Evolutionary conservation across 2,329 filamentous ascomycete genomes (phyloP).

Genomic region (Emergomyces orientalis): DNA sequence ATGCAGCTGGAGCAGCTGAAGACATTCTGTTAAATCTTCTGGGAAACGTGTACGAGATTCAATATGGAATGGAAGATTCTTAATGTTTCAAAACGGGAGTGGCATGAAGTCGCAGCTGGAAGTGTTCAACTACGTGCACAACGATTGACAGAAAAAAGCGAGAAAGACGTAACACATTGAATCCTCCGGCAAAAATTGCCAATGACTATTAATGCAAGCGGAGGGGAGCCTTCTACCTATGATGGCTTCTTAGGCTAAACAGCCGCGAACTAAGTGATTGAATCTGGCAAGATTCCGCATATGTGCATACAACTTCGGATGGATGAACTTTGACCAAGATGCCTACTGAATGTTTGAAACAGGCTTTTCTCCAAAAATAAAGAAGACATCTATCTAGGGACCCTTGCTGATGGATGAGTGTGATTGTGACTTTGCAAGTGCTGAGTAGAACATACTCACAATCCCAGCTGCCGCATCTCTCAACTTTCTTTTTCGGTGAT

Average conservation of each 20-base stretch:
- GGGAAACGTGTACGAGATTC: neutral
- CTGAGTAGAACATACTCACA: no score
- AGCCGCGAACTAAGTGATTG: neutral
- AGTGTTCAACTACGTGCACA: neutral
- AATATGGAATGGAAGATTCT: neutral
- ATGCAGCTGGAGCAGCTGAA: neutral
- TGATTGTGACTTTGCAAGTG: neutral
- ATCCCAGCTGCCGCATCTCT: neutral
- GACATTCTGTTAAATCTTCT: neutral
- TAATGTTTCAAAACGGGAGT: neutral
- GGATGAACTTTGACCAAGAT: neutral
- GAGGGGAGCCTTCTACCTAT: neutral
- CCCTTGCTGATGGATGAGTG: neutral
- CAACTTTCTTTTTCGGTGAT: no score
- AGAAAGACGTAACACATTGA: neutral
- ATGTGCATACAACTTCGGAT: neutral
- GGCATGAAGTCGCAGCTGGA: neutral
- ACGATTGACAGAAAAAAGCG: neutral
- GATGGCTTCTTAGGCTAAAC: neutral
- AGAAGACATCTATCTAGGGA: neutral
- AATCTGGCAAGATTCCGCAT: neutral
- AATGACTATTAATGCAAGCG: neutral
- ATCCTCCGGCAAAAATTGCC: neutral
- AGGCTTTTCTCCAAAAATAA: neutral
- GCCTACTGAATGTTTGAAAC: neutral